These are phyloP conservation scores for Colletotrichum sansevieriae DNA, from an alignment of 2,329 filamentous ascomycete species.

Conservation along the genomic window DNA sequence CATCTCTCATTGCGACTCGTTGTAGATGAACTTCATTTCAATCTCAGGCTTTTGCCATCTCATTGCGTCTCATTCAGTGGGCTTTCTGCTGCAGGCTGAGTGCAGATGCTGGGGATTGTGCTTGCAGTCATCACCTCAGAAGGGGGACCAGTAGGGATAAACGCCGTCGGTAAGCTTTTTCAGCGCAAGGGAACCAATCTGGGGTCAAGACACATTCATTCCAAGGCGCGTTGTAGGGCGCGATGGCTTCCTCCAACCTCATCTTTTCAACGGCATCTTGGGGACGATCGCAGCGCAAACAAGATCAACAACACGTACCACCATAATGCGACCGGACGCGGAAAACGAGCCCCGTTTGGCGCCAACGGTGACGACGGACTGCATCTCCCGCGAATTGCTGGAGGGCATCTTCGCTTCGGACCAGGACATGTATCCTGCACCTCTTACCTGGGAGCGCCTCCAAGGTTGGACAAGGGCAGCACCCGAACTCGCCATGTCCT, in stretches of 20 bases:
- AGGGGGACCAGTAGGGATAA: slow-evolving; percentile 1
- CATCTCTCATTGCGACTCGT: no score
- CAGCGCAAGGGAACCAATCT: background rate
- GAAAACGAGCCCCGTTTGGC: no score
- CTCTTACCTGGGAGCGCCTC: slow-evolving; percentile 48
- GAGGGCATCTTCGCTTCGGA: slow-evolving; percentile 47
- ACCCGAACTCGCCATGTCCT: slow-evolving; percentile 48
- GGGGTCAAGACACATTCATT: background rate
- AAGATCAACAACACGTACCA: no score
- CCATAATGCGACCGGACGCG: no score
- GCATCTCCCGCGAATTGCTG: slow-evolving; percentile 43
- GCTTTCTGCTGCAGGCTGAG: no score
- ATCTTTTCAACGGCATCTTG: background rate
- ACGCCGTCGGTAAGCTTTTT: background rate
- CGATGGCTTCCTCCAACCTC: background rate
- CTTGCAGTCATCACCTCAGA: no score
- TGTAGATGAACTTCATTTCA: no score
- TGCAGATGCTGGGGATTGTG: no score
- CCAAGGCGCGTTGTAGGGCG: background rate
- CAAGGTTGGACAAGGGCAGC: slow-evolving; percentile 47
- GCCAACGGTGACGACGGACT: slow-evolving; percentile 1
- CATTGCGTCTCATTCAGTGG: no score
- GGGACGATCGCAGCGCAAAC: no score
- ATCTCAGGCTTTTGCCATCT: no score
- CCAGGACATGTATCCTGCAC: slow-evolving; percentile 52